Evolutionary conservation across 345 rosid genomes (phyloP).

Genomic region (Fremontodendron californicum): DNA sequence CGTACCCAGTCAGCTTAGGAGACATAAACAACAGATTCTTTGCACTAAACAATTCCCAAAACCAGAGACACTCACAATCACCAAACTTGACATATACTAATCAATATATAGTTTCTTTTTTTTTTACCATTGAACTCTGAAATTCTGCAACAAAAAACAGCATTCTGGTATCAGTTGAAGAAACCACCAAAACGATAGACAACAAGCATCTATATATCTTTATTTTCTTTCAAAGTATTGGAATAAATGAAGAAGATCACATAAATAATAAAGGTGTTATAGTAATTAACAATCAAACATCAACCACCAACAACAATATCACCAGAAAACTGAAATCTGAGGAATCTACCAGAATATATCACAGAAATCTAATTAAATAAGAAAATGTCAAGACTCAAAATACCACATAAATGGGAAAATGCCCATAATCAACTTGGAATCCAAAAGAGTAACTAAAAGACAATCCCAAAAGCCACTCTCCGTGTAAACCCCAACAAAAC

Average conservation of each 20-base stretch:
- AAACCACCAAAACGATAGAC: constrained; percentile 73
- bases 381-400: constrained; percentile 9
- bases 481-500: constrained; percentile 37
- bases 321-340: constrained; percentile 39
- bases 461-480: constrained; percentile 52
- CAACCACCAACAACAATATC: constrained; percentile 41
- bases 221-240: constrained; percentile 15
- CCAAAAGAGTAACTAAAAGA: constrained; percentile 23
- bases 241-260: constrained; percentile 39
- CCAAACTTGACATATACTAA: constrained; percentile 49
- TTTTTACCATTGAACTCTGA: constrained; percentile 53
- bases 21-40: constrained; percentile 50
- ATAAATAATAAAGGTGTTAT: constrained; percentile 18
- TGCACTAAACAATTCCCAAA: constrained; percentile 44
- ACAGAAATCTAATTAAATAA: constrained; percentile 32
- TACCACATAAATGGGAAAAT: constrained; percentile 25
- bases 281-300: constrained; percentile 33
- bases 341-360: constrained; percentile 41
- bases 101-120: constrained; percentile 12
- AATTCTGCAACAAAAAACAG: constrained; percentile 79
- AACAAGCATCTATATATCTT: constrained; percentile 63
- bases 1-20: constrained; percentile 40
- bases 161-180: constrained; percentile 73
- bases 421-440: constrained; percentile 24
- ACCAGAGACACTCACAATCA: constrained; percentile 41